Percentiles rank a stretch among this genome's conserved stretches.
phyloP scores from a whole-genome alignment of 805 yeast genomes.

The Metschnikowia continentalis region DNA sequence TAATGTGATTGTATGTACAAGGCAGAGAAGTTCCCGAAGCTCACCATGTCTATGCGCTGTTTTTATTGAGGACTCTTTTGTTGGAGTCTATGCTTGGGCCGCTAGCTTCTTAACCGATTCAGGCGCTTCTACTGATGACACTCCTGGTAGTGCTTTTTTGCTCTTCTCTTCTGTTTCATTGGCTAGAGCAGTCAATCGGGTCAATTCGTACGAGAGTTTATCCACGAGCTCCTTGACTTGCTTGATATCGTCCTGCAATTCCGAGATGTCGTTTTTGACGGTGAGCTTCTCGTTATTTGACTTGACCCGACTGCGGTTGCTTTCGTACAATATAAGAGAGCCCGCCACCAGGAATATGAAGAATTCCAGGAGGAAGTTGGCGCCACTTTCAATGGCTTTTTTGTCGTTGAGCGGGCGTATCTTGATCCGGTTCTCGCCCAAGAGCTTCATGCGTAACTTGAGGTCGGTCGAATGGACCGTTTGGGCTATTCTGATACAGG shows the following conservation, averaged over 20 bases:
- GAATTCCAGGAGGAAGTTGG: constrained; percentile 70
- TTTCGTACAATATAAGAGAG: constrained; percentile 65
- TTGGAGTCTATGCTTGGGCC: not conserved
- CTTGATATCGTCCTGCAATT: constrained; percentile 67
- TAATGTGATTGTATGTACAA: not conserved
- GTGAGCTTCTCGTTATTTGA: constrained; percentile 58
- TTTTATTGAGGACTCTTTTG: not conserved
- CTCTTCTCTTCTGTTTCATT: not conserved
- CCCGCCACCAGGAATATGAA: constrained; percentile 82
- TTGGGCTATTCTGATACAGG: constrained; percentile 73
- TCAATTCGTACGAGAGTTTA: constrained; percentile 12
- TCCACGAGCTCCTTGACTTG: constrained; percentile 37
- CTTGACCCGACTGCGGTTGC: constrained; percentile 62
- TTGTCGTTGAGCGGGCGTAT: constrained; percentile 78
- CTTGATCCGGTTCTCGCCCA: constrained; percentile 50
- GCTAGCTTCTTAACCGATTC: not conserved
- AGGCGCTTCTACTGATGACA: not conserved
- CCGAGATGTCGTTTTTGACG: constrained; percentile 66
- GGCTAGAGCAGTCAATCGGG: constrained; percentile 8
- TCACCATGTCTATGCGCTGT: not conserved
- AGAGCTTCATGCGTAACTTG: constrained; percentile 52
- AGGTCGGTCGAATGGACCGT: constrained; percentile 63
- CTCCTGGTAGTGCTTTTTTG: not conserved
- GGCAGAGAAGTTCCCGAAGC: not conserved
- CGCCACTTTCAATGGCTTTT: constrained; percentile 79